Evolutionary conservation across 2,329 filamentous ascomycete genomes (phyloP).

Genomic region (Fusarium sterilihyphosum): DNA sequence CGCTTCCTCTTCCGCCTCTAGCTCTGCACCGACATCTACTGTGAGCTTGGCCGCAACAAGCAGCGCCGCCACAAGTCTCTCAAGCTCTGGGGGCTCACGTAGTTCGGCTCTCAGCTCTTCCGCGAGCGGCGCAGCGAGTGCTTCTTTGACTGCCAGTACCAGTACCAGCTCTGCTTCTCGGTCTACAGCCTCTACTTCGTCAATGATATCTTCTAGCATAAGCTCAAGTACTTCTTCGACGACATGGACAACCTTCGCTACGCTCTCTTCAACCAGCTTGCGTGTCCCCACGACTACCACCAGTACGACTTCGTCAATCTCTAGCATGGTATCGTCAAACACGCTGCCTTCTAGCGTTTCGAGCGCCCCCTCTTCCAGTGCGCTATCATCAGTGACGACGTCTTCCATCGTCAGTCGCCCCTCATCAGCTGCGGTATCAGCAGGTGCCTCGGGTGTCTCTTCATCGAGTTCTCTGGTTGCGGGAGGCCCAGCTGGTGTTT

Average conservation of each 20-base stretch:
- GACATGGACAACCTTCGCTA: neutral
- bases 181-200: neutral
- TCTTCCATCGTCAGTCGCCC: conserved; percentile 34
- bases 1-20: neutral
- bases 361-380: conserved; percentile 26
- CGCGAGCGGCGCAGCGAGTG: neutral
- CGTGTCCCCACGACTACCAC: neutral
- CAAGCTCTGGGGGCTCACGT: neutral
- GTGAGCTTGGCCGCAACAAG: neutral
- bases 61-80: neutral
- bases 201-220: neutral
- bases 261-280: neutral
- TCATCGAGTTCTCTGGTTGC: neutral
- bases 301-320: neutral
- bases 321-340: neutral
- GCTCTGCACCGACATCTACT: rapidly evolving
- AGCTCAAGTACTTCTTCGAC: neutral
- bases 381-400: neutral
- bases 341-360: neutral
- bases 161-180: neutral
- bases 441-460: conserved; percentile 32
- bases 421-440: conserved; percentile 26
- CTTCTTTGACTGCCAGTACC: neutral
- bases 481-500: neutral
- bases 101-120: neutral